Evolutionary conservation across 208 protist species (phyloP).

Genomic region (Porcisia deanei): DNA sequence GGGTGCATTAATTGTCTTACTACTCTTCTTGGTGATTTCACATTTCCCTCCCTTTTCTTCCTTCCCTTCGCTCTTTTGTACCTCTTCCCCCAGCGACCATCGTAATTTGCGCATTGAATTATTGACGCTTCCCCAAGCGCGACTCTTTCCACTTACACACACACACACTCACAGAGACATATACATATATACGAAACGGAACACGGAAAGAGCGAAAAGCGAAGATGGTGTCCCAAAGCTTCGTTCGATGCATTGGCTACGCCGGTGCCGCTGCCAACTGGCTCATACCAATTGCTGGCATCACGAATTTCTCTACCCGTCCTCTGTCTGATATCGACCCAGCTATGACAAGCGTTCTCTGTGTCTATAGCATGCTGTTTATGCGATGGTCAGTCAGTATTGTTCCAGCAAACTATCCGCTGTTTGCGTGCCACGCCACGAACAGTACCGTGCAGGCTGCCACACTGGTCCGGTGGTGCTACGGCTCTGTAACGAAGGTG

Average conservation of each 20-base stretch:
- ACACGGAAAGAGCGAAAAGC: not conserved
- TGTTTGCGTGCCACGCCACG: conserved; percentile 83
- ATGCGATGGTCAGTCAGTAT: conserved; percentile 87
- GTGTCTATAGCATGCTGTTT: conserved; percentile 81
- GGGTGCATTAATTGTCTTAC: not conserved
- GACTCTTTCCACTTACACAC: conserved; percentile 2
- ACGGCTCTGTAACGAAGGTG: conserved; percentile 19
- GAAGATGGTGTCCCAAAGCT: conserved; percentile 68
- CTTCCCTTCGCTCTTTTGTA: not conserved
- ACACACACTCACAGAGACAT: too few relatives aligned
- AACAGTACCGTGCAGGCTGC: conserved; percentile 76
- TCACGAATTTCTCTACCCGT: conserved; percentile 81
- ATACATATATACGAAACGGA: not conserved
- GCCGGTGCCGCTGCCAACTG: conserved; percentile 86
- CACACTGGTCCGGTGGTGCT: conserved; percentile 53
- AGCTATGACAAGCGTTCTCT: conserved; percentile 77
- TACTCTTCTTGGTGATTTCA: not conserved
- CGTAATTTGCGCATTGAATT: not conserved
- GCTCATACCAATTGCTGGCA: conserved; percentile 89
- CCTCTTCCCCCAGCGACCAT: not conserved
- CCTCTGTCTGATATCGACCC: conserved; percentile 83
- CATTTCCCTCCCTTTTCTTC: not conserved
- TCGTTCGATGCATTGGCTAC: conserved; percentile 82
- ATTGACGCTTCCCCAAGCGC: not conserved
- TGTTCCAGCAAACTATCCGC: conserved; percentile 84